A percentile compares a stretch with the other conserved stretches of the same genome.
phyloP scores from a whole-genome alignment of 2,329 filamentous ascomycete genomes.

The Penicillium sp. region DNA sequence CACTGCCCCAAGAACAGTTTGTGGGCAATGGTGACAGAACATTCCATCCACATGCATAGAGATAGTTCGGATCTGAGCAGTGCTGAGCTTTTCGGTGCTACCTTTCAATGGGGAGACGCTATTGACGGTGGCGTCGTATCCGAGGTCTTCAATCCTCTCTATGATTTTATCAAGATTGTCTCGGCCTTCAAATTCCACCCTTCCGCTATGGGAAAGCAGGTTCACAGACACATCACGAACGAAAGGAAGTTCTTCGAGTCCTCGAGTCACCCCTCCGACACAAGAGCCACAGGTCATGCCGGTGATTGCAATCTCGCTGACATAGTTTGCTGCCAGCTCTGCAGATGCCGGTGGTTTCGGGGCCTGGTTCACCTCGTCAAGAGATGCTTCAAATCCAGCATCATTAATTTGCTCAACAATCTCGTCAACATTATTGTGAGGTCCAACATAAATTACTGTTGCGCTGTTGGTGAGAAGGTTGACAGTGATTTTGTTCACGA shows the following conservation, averaged over 20 bases:
- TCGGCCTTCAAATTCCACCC: constrained; percentile 50
- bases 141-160: constrained; percentile 57
- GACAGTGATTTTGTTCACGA: constrained; percentile 59
- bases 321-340: constrained; percentile 22
- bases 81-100: constrained; percentile 32
- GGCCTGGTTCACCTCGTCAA: constrained; percentile 38
- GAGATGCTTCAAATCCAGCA: constrained; percentile 49
- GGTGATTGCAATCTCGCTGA: constrained; percentile 52
- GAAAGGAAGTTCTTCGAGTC: constrained; percentile 48
- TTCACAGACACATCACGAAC: constrained; percentile 52
- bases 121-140: constrained; percentile 64
- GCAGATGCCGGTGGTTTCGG: constrained; percentile 3
- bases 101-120: constrained; percentile 35
- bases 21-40: constrained; percentile 71
- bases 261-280: constrained; percentile 50
- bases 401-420: constrained; percentile 52
- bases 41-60: constrained; percentile 69
- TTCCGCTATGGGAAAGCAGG: constrained; percentile 52
- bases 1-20: constrained; percentile 40
- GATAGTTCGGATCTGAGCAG: constrained; percentile 53
- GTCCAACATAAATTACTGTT: constrained; percentile 56
- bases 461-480: constrained; percentile 69
- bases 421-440: constrained; percentile 47
- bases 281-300: constrained; percentile 62
- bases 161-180: constrained; percentile 48